phyloP scores from a whole-genome alignment of 2,329 filamentous ascomycete genomes.

The Achaetomium macrosporum region DNA sequence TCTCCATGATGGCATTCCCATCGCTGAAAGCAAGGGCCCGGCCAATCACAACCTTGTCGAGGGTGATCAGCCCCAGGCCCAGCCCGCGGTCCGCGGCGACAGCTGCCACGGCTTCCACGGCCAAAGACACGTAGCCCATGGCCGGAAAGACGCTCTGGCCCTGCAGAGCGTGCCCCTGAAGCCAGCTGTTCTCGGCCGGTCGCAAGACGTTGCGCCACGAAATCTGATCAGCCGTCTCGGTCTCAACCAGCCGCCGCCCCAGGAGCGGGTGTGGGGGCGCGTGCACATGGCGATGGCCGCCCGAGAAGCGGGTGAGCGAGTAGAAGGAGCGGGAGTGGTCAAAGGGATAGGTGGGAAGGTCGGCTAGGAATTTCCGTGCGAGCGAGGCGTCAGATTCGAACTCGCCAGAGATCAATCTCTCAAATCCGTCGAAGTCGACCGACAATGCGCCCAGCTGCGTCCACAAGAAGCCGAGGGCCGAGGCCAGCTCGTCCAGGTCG shows the following conservation, averaged over 20 bases:
- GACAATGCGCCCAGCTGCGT: neutral
- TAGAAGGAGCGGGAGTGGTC: neutral
- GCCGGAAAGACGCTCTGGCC: conserved; percentile 39
- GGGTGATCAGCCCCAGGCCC: too few relatives aligned
- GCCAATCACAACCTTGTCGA: too few relatives aligned
- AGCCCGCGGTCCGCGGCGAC: too few relatives aligned
- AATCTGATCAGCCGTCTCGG: neutral
- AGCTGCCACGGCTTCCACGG: conserved; percentile 35
- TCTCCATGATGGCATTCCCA: too few relatives aligned
- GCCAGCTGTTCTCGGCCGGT: conserved; percentile 28
- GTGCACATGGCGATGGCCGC: too few relatives aligned
- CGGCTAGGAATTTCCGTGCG: too few relatives aligned
- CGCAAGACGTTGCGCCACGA: conserved; percentile 17
- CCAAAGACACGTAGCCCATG: conserved; percentile 40
- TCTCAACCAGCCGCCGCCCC: neutral
- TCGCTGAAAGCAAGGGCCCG: too few relatives aligned
- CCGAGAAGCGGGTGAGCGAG: neutral
- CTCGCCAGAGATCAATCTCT: neutral
- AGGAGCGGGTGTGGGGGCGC: too few relatives aligned
- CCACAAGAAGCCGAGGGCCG: conserved; percentile 11
- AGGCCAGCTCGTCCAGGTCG: conserved; percentile 9
- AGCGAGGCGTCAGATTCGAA: too few relatives aligned
- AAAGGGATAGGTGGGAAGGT: neutral
- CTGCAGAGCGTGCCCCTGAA: conserved; percentile 33
- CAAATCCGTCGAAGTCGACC: conserved; percentile 8